These are phyloP conservation scores for Globisporangium canariense DNA, from an alignment of 352 stramenopile genomes.

Conservation along the genomic window DNA sequence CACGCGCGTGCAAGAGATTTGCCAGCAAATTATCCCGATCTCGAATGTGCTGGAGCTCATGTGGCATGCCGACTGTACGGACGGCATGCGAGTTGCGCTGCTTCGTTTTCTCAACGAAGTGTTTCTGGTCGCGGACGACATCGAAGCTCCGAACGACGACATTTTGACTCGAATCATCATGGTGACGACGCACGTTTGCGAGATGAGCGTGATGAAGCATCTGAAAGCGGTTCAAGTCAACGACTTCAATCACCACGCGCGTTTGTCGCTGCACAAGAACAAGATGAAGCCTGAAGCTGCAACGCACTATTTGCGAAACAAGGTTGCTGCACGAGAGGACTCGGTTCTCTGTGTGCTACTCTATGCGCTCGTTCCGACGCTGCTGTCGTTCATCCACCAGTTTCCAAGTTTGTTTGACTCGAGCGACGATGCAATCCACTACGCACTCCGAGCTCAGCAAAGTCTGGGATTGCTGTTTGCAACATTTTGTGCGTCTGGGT, in stretches of 20 bases:
- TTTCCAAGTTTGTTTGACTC: slow-evolving; percentile 45
- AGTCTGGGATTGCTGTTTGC: slow-evolving; percentile 34
- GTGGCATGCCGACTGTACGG: slow-evolving; percentile 32
- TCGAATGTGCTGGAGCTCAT: slow-evolving; percentile 39
- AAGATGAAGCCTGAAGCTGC: slow-evolving; percentile 29
- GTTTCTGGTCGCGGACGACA: slow-evolving; percentile 55
- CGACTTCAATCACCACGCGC: slow-evolving; percentile 41
- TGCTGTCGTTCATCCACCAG: slow-evolving; percentile 53
- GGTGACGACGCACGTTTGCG: slow-evolving; percentile 28
- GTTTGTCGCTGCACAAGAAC: slow-evolving; percentile 47
- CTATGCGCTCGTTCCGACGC: slow-evolving; percentile 35
- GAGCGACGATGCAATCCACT: slow-evolving; percentile 21
- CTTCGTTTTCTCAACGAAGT: slow-evolving; percentile 61
- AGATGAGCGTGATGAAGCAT: slow-evolving; percentile 29
- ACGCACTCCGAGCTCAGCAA: slow-evolving; percentile 22
- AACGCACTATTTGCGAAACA: slow-evolving; percentile 19
- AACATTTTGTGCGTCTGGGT: slow-evolving; percentile 29
- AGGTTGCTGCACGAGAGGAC: slow-evolving; percentile 34
- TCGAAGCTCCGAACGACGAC: slow-evolving; percentile 38
- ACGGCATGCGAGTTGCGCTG: slow-evolving; percentile 46
- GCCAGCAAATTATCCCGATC: slow-evolving; percentile 59
- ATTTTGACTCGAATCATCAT: slow-evolving; percentile 36
- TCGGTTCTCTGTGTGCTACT: slow-evolving; percentile 38
- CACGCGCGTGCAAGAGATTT: slow-evolving; percentile 59
- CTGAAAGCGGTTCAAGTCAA: slow-evolving; percentile 38